These are phyloP conservation scores for Trichocladium antarcticum DNA, from an alignment of 495 filamentous ascomycete species.

Conservation along the genomic window DNA sequence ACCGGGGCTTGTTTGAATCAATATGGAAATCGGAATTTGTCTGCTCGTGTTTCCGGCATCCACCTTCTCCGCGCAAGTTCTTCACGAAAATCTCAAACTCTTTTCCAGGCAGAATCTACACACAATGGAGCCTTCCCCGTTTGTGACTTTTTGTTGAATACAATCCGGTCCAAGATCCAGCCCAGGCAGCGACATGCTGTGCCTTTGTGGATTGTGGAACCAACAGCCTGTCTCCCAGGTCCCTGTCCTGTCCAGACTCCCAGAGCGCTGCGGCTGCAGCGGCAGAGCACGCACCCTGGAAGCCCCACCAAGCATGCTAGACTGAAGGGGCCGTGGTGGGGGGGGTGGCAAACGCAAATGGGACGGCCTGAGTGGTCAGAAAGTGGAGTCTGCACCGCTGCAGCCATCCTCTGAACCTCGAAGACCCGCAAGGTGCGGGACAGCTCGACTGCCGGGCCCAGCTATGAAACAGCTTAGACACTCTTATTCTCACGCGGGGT, in stretches of 20 bases:
- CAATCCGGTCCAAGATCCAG: background rate
- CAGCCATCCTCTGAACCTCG: conserved; percentile 5
- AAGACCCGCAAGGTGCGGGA: conserved; percentile 4
- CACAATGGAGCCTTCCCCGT: no score
- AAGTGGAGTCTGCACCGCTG: background rate
- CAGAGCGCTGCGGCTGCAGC: no score
- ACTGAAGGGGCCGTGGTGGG: background rate
- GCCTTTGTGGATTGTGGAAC: background rate
- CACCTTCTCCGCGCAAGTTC: background rate
- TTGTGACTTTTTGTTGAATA: no score
- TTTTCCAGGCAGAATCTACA: background rate
- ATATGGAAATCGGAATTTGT: background rate
- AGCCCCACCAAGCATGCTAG: no score
- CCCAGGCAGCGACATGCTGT: background rate
- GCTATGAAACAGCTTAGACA: background rate
- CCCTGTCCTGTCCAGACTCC: no score
- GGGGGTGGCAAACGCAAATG: background rate
- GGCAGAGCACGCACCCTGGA: no score
- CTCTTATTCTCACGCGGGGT: background rate
- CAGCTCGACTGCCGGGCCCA: background rate
- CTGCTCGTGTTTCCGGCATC: background rate
- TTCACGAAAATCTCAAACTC: background rate
- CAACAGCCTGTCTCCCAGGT: no score
- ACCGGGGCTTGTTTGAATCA: background rate
- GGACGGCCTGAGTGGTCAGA: background rate